Evolutionary conservation across 306 rosid genomes (phyloP).

Genomic region (Lupinus albus): DNA sequence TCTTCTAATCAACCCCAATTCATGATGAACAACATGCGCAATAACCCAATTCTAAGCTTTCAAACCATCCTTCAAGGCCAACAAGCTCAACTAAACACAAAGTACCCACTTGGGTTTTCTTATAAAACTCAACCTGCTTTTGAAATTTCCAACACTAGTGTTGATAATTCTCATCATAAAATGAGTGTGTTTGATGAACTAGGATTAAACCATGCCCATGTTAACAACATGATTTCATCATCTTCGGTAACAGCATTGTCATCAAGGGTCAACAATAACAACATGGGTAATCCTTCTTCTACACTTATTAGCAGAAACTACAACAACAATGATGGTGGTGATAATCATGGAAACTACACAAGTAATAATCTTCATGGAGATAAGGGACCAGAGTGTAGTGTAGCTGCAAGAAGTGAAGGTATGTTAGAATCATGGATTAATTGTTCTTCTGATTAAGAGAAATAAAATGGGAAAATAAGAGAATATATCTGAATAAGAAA

Average conservation of each 20-base stretch:
- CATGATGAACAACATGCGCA: conserved; percentile 44
- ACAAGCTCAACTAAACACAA: conserved; percentile 35
- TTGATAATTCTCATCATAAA: conserved; percentile 37
- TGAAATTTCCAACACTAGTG: conserved; percentile 40
- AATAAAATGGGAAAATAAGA: not conserved
- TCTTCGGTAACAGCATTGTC: conserved; percentile 42
- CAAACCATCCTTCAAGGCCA: conserved; percentile 52
- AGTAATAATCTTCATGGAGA: conserved; percentile 43
- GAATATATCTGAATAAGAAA: not conserved
- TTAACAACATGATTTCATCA: conserved; percentile 43
- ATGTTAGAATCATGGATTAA: conserved; percentile 91
- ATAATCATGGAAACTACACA: conserved; percentile 42
- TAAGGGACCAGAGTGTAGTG: conserved; percentile 53
- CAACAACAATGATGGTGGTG: conserved; percentile 34
- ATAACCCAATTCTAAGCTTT: conserved; percentile 58
- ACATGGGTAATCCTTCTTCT: conserved; percentile 9
- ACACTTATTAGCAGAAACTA: not conserved
- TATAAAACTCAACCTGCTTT: conserved; percentile 43
- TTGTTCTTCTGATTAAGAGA: conserved; percentile 78
- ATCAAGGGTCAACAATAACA: conserved; percentile 28
- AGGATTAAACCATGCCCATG: conserved; percentile 52
- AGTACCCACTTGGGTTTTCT: conserved; percentile 40
- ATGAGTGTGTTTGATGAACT: conserved; percentile 57
- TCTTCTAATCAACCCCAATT: too few species aligned
- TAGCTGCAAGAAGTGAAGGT: conserved; percentile 70